Percentiles rank a stretch among this genome's conserved stretches.
Evolutionary conservation across 148 eudicot genomes (phyloP).

Genomic region (Agrostemma githago): DNA sequence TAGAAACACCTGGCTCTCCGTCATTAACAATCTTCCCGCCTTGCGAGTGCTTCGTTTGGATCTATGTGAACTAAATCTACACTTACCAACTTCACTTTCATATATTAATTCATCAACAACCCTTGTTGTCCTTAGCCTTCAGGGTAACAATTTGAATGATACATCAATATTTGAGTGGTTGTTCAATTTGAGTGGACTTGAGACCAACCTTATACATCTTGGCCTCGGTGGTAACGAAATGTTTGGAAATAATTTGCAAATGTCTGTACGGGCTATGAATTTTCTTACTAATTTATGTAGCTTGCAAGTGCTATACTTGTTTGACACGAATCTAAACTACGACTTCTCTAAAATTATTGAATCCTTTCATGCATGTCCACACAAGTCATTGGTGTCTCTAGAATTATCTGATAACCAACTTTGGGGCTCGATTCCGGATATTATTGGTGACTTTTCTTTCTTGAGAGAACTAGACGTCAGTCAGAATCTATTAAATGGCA

Average conservation of each 20-base stretch:
- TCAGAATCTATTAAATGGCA: constrained; percentile 23
- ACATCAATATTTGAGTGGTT: constrained; percentile 20
- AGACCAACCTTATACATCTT: constrained; percentile 16
- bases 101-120: constrained; percentile 10
- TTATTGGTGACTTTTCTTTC: constrained; percentile 2
- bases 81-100: constrained; percentile 3
- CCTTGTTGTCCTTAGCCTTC: constrained; percentile 8
- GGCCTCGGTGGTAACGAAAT: constrained; percentile 16
- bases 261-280: not conserved
- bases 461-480: not conserved
- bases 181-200: constrained; percentile 14
- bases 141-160: not conserved
- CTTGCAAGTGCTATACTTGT: not conserved
- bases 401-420: constrained; percentile 9
- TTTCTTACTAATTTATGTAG: constrained; percentile 3
- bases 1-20: constrained; percentile 4
- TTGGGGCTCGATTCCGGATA: constrained; percentile 29
- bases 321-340: not conserved
- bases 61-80: not conserved
- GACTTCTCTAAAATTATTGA: not conserved
- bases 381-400: constrained; percentile 11
- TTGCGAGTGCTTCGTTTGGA: not conserved
- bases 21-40: constrained; percentile 13
- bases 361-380: constrained; percentile 15
- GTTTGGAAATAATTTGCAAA: constrained; percentile 10